phyloP scores from a whole-genome alignment of 306 rosid genomes.

The Vigna hirtella region DNA sequence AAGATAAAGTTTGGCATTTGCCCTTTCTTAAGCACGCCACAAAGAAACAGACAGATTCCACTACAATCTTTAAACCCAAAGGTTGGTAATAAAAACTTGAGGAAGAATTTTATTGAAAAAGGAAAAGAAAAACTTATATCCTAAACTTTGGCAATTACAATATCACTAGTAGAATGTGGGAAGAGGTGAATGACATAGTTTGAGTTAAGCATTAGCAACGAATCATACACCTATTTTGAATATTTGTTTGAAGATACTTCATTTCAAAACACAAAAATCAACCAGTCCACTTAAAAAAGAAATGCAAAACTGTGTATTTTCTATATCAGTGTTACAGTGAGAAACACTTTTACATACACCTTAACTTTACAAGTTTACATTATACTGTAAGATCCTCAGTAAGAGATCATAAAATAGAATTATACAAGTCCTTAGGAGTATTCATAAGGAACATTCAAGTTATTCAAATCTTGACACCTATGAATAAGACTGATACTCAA shows the following conservation, averaged over 20 bases:
- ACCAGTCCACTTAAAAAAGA: neutral
- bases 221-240: neutral
- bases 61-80: neutral
- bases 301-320: constrained; percentile 28
- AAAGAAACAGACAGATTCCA: neutral
- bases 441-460: no score
- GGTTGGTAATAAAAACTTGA: neutral
- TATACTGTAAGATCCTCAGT: constrained; percentile 19
- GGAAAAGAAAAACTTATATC: neutral
- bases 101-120: neutral
- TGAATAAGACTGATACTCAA: no score
- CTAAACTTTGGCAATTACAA: neutral
- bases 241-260: neutral
- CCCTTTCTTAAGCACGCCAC: no score
- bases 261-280: constrained; percentile 19
- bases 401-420: neutral
- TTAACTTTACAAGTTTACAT: constrained; percentile 53
- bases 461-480: no score
- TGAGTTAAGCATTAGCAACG: neutral
- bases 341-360: constrained; percentile 40
- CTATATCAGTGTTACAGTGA: constrained; percentile 31
- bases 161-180: neutral
- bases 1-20: no score
- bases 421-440: no score
- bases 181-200: neutral